phyloP scores from a whole-genome alignment of 495 filamentous ascomycete species.

The Schizothecium vesticola region DNA sequence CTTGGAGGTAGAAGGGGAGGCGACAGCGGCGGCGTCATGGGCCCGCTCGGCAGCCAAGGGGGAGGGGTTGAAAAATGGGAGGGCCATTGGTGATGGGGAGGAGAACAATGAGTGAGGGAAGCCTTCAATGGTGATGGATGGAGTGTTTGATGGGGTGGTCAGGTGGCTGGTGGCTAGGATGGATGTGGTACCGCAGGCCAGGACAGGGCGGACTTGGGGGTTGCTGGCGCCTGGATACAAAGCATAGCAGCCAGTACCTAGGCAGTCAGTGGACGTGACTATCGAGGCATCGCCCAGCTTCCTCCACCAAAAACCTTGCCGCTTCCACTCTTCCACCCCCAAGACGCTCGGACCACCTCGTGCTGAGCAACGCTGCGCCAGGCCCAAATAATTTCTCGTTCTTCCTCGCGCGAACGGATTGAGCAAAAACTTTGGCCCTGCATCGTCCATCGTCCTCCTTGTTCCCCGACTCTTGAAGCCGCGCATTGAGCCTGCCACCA shows the following conservation, averaged over 20 bases:
- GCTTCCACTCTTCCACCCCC: conserved; percentile 19
- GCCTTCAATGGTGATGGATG: neutral
- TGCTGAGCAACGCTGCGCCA: conserved; percentile 12
- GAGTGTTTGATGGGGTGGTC: neutral
- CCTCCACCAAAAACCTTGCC: neutral
- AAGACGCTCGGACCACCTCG: conserved; percentile 30
- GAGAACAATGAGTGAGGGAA: neutral
- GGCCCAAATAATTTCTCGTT: conserved; percentile 30
- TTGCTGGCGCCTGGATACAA: neutral
- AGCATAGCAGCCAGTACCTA: neutral
- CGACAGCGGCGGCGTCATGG: neutral
- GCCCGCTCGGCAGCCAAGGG: neutral
- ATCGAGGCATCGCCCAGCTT: too few relatives aligned
- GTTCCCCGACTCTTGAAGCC: conserved; percentile 9
- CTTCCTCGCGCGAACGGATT: conserved; percentile 19
- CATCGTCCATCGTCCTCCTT: conserved; percentile 19
- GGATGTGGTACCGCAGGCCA: neutral
- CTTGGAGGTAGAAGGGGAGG: neutral
- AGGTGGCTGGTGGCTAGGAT: neutral
- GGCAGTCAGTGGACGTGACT: too few relatives aligned
- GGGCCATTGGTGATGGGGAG: neutral
- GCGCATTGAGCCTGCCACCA: conserved; percentile 20
- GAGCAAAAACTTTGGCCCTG: conserved; percentile 23
- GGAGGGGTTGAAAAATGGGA: neutral
- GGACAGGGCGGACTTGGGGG: neutral